These are phyloP conservation scores for Decorospora gaudefroyi DNA, from an alignment of 2,329 filamentous ascomycete species.

Conservation along the genomic window DNA sequence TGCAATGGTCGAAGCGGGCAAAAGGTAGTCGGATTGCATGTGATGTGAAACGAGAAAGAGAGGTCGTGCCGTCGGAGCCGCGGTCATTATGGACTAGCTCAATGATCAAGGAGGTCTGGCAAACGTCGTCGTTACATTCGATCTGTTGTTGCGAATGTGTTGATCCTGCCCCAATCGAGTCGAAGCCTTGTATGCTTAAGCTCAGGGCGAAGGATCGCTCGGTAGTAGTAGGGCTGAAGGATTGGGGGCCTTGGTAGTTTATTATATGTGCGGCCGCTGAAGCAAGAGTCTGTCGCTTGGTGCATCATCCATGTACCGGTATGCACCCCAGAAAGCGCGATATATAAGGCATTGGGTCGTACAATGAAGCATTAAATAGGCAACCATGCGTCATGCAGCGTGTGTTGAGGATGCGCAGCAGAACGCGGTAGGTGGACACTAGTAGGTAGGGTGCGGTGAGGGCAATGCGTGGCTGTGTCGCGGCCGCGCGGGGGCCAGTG, in stretches of 20 bases:
- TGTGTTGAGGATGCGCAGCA: slow-evolving; percentile 23
- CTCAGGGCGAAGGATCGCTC: slow-evolving; percentile 16
- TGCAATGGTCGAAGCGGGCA: slow-evolving; percentile 28
- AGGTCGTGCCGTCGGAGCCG: slow-evolving; percentile 28
- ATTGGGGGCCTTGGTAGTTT: slow-evolving; percentile 20
- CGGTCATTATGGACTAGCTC: slow-evolving; percentile 26
- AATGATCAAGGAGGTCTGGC: slow-evolving; percentile 8
- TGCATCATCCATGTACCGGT: no score
- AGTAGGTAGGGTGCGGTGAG: slow-evolving; percentile 24
- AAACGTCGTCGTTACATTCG: slow-evolving; percentile 4
- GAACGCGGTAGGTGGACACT: slow-evolving; percentile 2
- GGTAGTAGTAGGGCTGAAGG: slow-evolving; percentile 29
- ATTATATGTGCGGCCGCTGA: slow-evolving; percentile 13
- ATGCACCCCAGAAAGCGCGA: slow-evolving; percentile 19
- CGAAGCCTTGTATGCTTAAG: background rate
- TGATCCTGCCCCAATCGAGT: slow-evolving; percentile 16
- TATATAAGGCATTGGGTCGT: slow-evolving; percentile 7
- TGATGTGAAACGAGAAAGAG: slow-evolving; percentile 29
- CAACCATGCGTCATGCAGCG: slow-evolving; percentile 25
- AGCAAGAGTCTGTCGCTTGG: slow-evolving; percentile 6
- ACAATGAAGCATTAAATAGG: slow-evolving; percentile 9
- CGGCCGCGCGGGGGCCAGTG: slow-evolving; percentile 1
- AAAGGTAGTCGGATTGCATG: slow-evolving; percentile 25
- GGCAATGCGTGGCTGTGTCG: slow-evolving; percentile 26
- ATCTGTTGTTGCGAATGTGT: slow-evolving; percentile 6